phyloP scores from a whole-genome alignment of 495 filamentous ascomycete species.

The Penicillium salamii region DNA sequence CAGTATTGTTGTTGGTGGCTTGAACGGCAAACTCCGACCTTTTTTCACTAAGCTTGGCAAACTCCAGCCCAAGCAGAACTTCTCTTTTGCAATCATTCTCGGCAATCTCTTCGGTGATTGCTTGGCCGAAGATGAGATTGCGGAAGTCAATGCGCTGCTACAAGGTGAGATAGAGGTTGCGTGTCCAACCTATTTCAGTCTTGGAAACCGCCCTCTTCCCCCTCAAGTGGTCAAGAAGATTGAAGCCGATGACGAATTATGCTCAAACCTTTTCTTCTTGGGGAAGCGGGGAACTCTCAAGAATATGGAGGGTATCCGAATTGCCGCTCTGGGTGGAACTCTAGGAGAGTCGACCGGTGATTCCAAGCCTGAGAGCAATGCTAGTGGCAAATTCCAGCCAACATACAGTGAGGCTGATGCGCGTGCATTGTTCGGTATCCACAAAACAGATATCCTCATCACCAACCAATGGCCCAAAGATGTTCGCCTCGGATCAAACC shows the following conservation, averaged over 20 bases:
- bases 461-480: slow-evolving; percentile 80
- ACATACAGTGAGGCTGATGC: slow-evolving; percentile 73
- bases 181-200: slow-evolving; percentile 81
- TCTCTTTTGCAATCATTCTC: slow-evolving; percentile 76
- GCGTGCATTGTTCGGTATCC: slow-evolving; percentile 66
- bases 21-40: slow-evolving; percentile 68
- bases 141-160: slow-evolving; percentile 62
- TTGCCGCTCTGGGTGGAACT: slow-evolving; percentile 75
- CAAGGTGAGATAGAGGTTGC: slow-evolving; percentile 67
- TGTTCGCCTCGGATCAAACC: slow-evolving; percentile 60
- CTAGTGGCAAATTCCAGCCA: slow-evolving; percentile 22
- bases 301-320: slow-evolving; percentile 83
- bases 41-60: slow-evolving; percentile 76
- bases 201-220: slow-evolving; percentile 69
- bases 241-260: slow-evolving; percentile 75
- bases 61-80: slow-evolving; percentile 79
- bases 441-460: slow-evolving; percentile 77
- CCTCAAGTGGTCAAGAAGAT: slow-evolving; percentile 65
- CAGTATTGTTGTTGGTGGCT: slow-evolving; percentile 77
- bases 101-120: slow-evolving; percentile 73
- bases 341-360: slow-evolving; percentile 10
- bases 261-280: slow-evolving; percentile 81
- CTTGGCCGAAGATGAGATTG: slow-evolving; percentile 48
- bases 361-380: slow-evolving; percentile 23
- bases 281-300: slow-evolving; percentile 81